Evolutionary conservation across 306 rosid genomes (phyloP).

Genomic region (Arachis hypogaea): DNA sequence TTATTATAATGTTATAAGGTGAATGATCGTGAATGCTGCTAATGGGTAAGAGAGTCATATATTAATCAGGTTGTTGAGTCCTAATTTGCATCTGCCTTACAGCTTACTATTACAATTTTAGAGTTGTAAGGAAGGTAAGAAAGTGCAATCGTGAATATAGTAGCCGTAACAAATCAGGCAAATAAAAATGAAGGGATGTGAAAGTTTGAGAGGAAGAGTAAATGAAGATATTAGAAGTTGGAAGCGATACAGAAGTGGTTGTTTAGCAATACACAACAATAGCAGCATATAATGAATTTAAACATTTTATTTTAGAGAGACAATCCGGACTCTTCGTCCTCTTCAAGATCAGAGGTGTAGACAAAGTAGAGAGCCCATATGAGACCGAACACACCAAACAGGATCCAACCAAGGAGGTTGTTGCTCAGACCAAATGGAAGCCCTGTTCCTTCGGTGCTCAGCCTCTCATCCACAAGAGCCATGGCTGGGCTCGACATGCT

Average conservation of each 20-base stretch:
- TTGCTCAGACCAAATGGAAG: slow-evolving; percentile 95
- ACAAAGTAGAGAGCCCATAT: slow-evolving; percentile 64
- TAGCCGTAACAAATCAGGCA: background rate
- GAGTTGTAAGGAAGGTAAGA: background rate
- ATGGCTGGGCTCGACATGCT: slow-evolving; percentile 81
- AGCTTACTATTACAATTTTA: background rate
- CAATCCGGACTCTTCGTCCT: slow-evolving; percentile 94
- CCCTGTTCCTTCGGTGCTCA: slow-evolving; percentile 95
- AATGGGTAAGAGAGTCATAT: too few relatives aligned
- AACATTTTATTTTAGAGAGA: slow-evolving; percentile 59
- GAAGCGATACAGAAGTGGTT: slow-evolving; percentile 33
- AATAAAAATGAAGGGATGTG: background rate
- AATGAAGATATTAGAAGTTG: slow-evolving; percentile 15
- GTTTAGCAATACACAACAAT: slow-evolving; percentile 32
- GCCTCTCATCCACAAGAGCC: slow-evolving; percentile 92
- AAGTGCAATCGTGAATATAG: background rate
- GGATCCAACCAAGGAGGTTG: slow-evolving; percentile 93
- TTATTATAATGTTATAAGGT: too few relatives aligned
- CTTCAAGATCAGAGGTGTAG: slow-evolving; percentile 75
- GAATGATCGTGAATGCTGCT: background rate
- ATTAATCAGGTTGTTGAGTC: background rate
- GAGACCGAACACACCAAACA: slow-evolving; percentile 73
- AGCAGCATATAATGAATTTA: slow-evolving; percentile 7
- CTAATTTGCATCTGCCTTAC: background rate
- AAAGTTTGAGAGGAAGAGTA: background rate